Evolutionary conservation across 108 stramenopile genomes (phyloP).

Genomic region (Cyclotella distinguenda): DNA sequence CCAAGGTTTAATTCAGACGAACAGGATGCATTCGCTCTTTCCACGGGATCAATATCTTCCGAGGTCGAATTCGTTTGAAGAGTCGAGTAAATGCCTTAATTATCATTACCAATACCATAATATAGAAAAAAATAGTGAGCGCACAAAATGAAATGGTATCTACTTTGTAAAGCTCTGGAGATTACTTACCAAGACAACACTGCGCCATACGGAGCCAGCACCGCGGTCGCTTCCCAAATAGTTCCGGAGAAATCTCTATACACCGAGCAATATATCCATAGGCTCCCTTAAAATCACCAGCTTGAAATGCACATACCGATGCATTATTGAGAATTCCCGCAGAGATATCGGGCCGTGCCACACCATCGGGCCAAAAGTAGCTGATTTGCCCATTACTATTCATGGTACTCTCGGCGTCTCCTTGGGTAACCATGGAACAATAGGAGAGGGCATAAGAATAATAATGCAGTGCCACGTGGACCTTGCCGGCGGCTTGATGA

Average conservation of each 20-base stretch:
- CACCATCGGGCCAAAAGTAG: conserved; percentile 63
- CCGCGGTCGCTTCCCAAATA: conserved; percentile 44
- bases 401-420: background rate
- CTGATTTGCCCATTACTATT: background rate
- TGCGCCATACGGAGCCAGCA: conserved; percentile 83
- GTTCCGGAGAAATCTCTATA: conserved; percentile 33
- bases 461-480: conserved; percentile 70
- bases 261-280: conserved; percentile 73
- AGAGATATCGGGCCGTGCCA: conserved; percentile 52
- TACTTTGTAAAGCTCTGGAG: too few species aligned
- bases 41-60: background rate
- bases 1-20: conserved; percentile 20
- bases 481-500: conserved; percentile 67
- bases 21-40: conserved; percentile 1
- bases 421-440: conserved; percentile 7
- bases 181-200: conserved; percentile 69
- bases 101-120: too few species aligned
- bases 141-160: too few species aligned
- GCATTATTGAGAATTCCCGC: conserved; percentile 65
- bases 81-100: conserved; percentile 28
- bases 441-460: conserved; percentile 58
- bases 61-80: conserved; percentile 4
- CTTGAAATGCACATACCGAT: conserved; percentile 67
- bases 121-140: too few species aligned
- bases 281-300: conserved; percentile 53